Conservation (phyloP, 1,284 basidiomycete genomes). For the Farysia itapuensis region DNA sequence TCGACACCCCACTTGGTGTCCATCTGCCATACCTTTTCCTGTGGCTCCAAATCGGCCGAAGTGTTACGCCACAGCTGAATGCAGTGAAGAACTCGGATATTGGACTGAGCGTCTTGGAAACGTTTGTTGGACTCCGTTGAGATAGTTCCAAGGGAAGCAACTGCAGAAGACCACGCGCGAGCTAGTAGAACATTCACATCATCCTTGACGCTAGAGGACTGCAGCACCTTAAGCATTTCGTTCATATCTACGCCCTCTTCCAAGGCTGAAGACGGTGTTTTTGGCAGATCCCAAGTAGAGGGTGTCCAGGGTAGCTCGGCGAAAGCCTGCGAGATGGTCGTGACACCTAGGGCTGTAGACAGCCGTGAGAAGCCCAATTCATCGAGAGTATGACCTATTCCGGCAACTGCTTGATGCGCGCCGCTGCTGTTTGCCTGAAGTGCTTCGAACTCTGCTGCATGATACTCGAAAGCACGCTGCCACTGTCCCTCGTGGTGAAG, state of each 20-base stretch:
- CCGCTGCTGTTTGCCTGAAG: not conserved
- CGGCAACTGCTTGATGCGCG: not conserved
- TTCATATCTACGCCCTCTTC: constrained; percentile 67
- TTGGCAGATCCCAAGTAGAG: constrained; percentile 77
- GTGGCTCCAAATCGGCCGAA: constrained; percentile 4
- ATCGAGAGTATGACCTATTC: constrained; percentile 65
- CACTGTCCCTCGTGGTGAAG: constrained; percentile 91
- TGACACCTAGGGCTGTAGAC: constrained; percentile 63
- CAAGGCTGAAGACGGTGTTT: constrained; percentile 1
- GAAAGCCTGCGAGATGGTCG: not conserved
- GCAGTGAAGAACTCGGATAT: constrained; percentile 39
- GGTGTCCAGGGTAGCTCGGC: constrained; percentile 80
- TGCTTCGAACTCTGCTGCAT: constrained; percentile 76
- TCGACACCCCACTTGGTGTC: constrained; percentile 8
- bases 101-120: constrained; percentile 13
- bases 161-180: constrained; percentile 13
- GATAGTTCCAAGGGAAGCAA: constrained; percentile 19
- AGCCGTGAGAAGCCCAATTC: constrained; percentile 83
- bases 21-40: constrained; percentile 26
- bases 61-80: constrained; percentile 25
- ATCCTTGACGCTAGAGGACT: constrained; percentile 63
- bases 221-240: constrained; percentile 68
- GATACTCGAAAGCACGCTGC: constrained; percentile 84
- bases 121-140: constrained; percentile 22
- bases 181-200: constrained; percentile 16